These are phyloP conservation scores for Geosmithia flava DNA, from an alignment of 2,329 filamentous ascomycete species.

Conservation along the genomic window DNA sequence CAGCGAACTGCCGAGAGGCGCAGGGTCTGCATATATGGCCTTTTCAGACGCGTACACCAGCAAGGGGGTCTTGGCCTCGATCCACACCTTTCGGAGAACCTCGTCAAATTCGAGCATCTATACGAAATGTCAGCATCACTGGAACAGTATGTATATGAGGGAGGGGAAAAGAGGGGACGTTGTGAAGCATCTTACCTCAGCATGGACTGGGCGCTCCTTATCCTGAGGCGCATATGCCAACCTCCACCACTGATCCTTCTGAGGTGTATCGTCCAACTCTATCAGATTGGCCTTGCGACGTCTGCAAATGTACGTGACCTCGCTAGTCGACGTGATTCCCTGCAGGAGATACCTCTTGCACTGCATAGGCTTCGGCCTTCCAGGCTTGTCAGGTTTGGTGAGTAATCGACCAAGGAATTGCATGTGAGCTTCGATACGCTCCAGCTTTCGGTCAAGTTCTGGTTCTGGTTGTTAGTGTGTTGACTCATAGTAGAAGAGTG, in stretches of 20 bases:
- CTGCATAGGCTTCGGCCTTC: constrained; percentile 21
- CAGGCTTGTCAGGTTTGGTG: constrained; percentile 23
- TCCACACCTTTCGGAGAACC: constrained; percentile 31
- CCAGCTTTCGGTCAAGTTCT: constrained; percentile 17
- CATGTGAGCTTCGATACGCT: constrained; percentile 19
- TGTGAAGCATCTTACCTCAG: constrained; percentile 27
- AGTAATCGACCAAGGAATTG: constrained; percentile 24
- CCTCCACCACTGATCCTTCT: constrained; percentile 33
- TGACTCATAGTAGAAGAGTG: no score
- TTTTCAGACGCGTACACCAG: constrained; percentile 42
- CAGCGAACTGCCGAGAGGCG: constrained; percentile 22
- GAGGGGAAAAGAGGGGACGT: no score
- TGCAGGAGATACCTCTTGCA: constrained; percentile 36
- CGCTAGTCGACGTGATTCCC: constrained; percentile 33
- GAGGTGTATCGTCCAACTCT: constrained; percentile 33
- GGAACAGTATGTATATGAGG: background rate
- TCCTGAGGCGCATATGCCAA: constrained; percentile 24
- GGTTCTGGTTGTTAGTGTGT: background rate
- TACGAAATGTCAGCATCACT: background rate
- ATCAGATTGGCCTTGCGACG: constrained; percentile 25
- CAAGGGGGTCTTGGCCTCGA: constrained; percentile 32
- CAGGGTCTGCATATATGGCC: constrained; percentile 22
- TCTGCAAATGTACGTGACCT: constrained; percentile 37
- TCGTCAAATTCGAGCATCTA: constrained; percentile 35
- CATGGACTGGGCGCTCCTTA: constrained; percentile 27